Base-by-base conservation (phyloP, 495 filamentous ascomycete species). In the Penicillium bialowiezense region DNA sequence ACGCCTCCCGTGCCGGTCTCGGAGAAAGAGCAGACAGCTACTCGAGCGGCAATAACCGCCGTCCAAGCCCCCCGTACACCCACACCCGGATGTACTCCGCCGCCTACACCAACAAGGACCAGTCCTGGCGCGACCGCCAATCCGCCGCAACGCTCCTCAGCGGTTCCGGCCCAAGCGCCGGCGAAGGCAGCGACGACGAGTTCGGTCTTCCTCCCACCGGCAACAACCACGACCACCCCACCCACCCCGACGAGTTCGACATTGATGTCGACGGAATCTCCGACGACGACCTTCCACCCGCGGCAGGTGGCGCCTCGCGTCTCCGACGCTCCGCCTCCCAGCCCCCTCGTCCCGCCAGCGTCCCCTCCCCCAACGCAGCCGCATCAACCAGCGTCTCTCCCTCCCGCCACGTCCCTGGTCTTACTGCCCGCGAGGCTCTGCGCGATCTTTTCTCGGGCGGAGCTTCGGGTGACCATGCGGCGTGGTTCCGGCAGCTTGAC, bases 401-500 rank as follows among this genome's bases (percentile, higher is more conserved):
- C 19, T 54, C 54, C 3, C 54, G 52, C 14, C 67, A 69, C 24
- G 58, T 64, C 21, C 42, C 62, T 3, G 63, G 62, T 13, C 62
- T 71, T 14, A 77, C 62, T 24, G 80, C 84, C 3, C 76, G 82
- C 7, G 80, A 87, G 19, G 87, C 90, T 2, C 77, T 93, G 9
- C 81, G 83, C 24, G 84, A 87, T 41, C 75, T 89, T 1, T 82
- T 92, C 49, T 83, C 82, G 13, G 86, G 73, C 9, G 70, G 88
- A 34, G 83, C 86, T 10, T 75, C 83, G 0, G 91, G 96, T 32
- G 95, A 98, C 64, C 91, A 96, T 41, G 88, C 87, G 15, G 88
- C 85, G 12, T 85, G 93, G 80, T 96, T 98, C 67, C 84, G 84
- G 48, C 92, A 96, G 67, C 70, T 98, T 44, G 93, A 98, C 66